Evolutionary conservation across 805 yeast species (phyloP).

Genomic region (Dipodascus geniculatus): DNA sequence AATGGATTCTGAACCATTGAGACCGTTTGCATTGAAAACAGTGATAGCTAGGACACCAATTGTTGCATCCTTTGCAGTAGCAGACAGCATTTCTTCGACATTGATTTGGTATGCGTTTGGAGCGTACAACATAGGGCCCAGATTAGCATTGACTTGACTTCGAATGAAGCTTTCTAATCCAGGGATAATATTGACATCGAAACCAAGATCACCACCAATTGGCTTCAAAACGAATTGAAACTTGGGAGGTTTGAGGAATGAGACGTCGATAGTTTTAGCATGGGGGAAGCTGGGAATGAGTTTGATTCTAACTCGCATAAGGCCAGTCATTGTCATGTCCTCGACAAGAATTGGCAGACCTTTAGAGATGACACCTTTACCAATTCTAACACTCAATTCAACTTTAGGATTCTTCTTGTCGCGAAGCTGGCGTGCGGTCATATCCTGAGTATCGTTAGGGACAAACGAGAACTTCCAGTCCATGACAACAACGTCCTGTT

Average conservation of each 20-base stretch:
- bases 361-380: conserved; percentile 54
- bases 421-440: conserved; percentile 74
- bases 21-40: conserved; percentile 51
- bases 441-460: conserved; percentile 81
- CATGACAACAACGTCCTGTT: conserved; percentile 89
- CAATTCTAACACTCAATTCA: conserved; percentile 62
- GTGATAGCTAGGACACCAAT: conserved; percentile 74
- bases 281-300: conserved; percentile 91
- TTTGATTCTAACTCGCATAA: conserved; percentile 70
- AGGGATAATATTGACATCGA: conserved; percentile 81
- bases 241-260: conserved; percentile 76
- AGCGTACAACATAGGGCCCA: conserved; percentile 76
- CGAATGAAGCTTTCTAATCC: conserved; percentile 75
- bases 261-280: conserved; percentile 77
- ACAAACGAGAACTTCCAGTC: conserved; percentile 91
- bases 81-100: conserved; percentile 79
- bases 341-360: conserved; percentile 71
- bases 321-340: conserved; percentile 64
- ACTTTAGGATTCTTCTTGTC: conserved; percentile 75
- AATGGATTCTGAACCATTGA: conserved; percentile 55
- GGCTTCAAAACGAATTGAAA: conserved; percentile 74
- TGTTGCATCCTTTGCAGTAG: conserved; percentile 66
- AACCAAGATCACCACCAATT: conserved; percentile 78
- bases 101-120: conserved; percentile 93
- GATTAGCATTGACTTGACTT: conserved; percentile 74